Conservation (phyloP, 352 stramenopile genomes). For the Stramenopiles sp. region DNA sequence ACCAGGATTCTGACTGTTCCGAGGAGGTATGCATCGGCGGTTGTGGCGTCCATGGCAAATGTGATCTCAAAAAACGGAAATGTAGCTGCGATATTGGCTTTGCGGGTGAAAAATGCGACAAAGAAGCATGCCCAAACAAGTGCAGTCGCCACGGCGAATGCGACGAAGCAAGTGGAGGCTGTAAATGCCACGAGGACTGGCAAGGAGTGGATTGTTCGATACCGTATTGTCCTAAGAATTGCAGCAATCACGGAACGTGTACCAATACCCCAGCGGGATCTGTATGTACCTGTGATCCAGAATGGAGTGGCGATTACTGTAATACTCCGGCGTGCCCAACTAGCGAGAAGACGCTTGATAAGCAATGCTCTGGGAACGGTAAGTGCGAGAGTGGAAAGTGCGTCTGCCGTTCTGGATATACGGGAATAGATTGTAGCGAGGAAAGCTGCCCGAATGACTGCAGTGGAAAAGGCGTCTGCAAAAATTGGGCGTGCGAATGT, state of each 20-base stretch:
- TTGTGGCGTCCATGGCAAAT: not conserved
- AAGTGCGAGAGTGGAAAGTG: constrained; percentile 5
- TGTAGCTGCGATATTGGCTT: not conserved
- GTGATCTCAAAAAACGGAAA: not conserved
- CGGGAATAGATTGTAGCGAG: not conserved
- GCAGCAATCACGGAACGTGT: not conserved
- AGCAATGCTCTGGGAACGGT: not conserved
- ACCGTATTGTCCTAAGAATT: not conserved
- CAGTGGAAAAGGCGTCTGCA: constrained; percentile 4
- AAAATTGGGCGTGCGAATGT: not conserved
- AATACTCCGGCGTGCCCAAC: not conserved
- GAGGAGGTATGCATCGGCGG: not conserved
- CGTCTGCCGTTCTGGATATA: not conserved
- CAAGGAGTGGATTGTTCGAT: not conserved
- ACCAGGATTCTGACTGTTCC: not conserved
- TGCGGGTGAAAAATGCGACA: not conserved
- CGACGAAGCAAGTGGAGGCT: not conserved
- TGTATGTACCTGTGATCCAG: not conserved
- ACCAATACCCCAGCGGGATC: not conserved
- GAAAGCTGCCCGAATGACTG: not conserved
- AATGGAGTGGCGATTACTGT: not conserved
- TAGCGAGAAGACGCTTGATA: not conserved
- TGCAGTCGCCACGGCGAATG: not conserved
- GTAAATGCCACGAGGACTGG: not conserved
- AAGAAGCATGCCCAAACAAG: not conserved